These are phyloP conservation scores for Aspergillus awamori DNA, from an alignment of 2,329 filamentous ascomycete genomes.

Conservation along the genomic window DNA sequence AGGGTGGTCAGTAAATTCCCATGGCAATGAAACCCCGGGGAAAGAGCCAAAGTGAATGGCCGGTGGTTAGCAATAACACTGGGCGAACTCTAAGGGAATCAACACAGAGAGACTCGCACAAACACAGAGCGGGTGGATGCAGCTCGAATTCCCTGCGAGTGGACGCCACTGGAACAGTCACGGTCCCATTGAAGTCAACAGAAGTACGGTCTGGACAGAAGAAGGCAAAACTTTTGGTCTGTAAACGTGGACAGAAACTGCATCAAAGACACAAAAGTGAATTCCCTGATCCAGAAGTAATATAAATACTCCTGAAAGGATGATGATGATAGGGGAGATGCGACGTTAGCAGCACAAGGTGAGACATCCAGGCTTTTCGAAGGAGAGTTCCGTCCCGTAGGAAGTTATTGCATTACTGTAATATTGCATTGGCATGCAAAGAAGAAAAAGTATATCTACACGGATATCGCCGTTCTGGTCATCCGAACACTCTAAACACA, in stretches of 20 bases:
- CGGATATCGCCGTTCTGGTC: slow-evolving; percentile 15
- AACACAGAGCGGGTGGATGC: slow-evolving; percentile 8
- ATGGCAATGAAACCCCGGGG: background rate
- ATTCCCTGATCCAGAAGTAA: background rate
- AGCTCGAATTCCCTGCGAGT: background rate
- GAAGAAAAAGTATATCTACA: slow-evolving; percentile 12
- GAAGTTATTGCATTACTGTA: background rate
- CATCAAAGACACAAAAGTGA: background rate
- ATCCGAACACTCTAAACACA: slow-evolving; percentile 17
- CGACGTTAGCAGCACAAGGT: background rate
- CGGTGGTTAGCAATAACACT: background rate
- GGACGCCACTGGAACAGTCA: background rate
- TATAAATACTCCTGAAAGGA: background rate
- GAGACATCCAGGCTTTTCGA: background rate
- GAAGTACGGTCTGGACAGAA: background rate
- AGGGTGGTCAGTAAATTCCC: background rate
- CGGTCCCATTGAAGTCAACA: background rate
- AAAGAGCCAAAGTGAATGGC: slow-evolving; percentile 3
- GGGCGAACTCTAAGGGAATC: background rate
- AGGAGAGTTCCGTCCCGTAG: background rate
- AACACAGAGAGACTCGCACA: background rate
- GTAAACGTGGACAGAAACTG: background rate
- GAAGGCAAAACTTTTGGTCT: background rate
- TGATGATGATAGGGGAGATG: no score
- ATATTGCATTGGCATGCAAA: slow-evolving; percentile 9